Evolutionary conservation across 2,329 filamentous ascomycete genomes (phyloP).

Genomic region (Coniochaeta prunicola): DNA sequence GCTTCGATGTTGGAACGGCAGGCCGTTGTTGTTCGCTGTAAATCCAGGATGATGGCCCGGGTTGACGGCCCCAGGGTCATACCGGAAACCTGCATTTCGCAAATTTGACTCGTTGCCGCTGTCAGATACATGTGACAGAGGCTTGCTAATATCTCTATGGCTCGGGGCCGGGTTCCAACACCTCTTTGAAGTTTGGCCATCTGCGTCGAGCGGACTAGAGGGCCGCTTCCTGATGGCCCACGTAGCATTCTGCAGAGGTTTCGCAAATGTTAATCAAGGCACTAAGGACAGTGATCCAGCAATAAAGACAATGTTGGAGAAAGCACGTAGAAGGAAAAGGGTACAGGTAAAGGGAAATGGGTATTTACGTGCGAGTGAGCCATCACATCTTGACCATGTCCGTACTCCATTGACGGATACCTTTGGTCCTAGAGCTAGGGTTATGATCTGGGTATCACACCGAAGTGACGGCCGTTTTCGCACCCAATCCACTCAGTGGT

Average conservation of each 20-base stretch:
- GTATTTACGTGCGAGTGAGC: neutral
- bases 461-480: neutral
- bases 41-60: neutral
- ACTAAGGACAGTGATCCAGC: neutral
- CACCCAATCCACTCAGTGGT: neutral
- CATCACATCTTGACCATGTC: neutral
- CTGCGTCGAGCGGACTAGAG: neutral
- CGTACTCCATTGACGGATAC: neutral
- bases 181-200: neutral
- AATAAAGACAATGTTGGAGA: neutral
- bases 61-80: neutral
- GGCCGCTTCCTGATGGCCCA: neutral
- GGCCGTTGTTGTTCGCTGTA: neutral
- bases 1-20: neutral
- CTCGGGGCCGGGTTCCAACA: neutral
- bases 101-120: neutral
- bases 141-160: neutral
- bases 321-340: neutral
- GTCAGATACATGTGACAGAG: neutral
- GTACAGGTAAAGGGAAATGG: neutral
- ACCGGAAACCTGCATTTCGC: neutral
- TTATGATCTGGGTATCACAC: neutral
- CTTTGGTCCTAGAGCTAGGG: neutral
- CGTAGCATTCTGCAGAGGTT: neutral
- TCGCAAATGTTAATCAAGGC: neutral